These are phyloP conservation scores for Mrakia frigida DNA, from an alignment of 768 basidiomycete species.

Conservation along the genomic window DNA sequence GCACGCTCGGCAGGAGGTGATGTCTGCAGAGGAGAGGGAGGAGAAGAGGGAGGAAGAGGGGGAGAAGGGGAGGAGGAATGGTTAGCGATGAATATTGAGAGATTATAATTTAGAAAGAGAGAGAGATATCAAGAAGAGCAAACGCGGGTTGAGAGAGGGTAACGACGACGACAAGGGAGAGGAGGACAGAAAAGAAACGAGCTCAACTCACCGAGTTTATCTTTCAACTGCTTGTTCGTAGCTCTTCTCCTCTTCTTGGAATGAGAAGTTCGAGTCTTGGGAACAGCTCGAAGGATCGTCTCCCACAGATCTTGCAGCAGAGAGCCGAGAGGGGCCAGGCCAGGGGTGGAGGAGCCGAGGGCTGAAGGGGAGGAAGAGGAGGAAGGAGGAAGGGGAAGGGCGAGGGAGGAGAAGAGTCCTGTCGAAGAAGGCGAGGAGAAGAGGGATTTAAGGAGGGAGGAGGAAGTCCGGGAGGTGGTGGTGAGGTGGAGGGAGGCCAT, in stretches of 20 bases:
- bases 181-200: not conserved
- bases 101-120: not conserved
- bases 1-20: conserved; percentile 85
- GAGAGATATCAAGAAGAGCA: not conserved
- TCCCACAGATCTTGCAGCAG: conserved; percentile 45
- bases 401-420: no score
- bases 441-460: not conserved
- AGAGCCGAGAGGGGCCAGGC: not conserved
- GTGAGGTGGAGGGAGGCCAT: no score
- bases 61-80: not conserved
- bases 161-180: not conserved
- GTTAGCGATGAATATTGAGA: not conserved
- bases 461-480: not conserved
- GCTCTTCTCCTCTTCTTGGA: conserved; percentile 91
- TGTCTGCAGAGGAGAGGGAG: conserved; percentile 52
- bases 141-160: not conserved
- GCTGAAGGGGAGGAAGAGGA: not conserved
- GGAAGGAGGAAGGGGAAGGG: not conserved
- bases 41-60: not conserved
- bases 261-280: conserved; percentile 89
- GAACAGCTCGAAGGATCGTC: conserved; percentile 82
- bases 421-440: not conserved
- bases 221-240: conserved; percentile 89
- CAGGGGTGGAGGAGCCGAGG: not conserved
- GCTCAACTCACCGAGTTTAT: conserved; percentile 71